phyloP scores from a whole-genome alignment of 345 rosid genomes.

The Salix exigua region DNA sequence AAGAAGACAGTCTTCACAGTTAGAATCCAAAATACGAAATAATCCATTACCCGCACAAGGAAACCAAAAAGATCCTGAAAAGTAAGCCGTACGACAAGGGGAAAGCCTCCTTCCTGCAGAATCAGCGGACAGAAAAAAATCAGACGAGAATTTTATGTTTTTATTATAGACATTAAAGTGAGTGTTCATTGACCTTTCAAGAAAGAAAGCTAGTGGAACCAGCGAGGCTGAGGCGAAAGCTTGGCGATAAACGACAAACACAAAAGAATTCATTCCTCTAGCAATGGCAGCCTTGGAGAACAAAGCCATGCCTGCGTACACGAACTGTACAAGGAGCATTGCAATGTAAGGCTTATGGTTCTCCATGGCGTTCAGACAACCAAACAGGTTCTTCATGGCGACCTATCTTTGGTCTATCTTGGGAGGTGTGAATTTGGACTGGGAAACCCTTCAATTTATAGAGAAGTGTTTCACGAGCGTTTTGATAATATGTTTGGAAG shows the following conservation, averaged over 20 bases:
- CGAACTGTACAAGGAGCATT: slow-evolving; percentile 54
- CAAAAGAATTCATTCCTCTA: slow-evolving; percentile 71
- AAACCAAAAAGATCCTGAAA: slow-evolving; percentile 49
- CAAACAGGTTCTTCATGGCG: slow-evolving; percentile 20
- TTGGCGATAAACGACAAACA: slow-evolving; percentile 74
- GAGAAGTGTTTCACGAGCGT: neutral
- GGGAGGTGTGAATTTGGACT: neutral
- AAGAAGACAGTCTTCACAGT: neutral
- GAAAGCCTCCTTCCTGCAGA: slow-evolving; percentile 40
- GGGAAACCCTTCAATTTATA: slow-evolving; percentile 14
- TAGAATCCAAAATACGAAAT: neutral
- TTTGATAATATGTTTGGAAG: too few species aligned
- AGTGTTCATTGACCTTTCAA: slow-evolving; percentile 53
- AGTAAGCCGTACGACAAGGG: slow-evolving; percentile 40
- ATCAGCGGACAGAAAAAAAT: neutral
- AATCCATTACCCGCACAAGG: slow-evolving; percentile 46
- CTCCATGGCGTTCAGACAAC: slow-evolving; percentile 16
- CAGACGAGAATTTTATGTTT: neutral
- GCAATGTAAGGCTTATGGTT: slow-evolving; percentile 54
- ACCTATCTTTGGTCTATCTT: neutral
- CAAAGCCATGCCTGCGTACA: slow-evolving; percentile 79
- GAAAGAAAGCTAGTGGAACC: slow-evolving; percentile 66
- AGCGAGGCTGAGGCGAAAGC: slow-evolving; percentile 64
- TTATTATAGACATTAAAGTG: neutral
- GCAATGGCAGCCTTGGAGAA: slow-evolving; percentile 71